A percentile compares a stretch with the other conserved stretches of the same genome.
Conservation (phyloP, 345 rosid species). For the Linum usitatissimum region DNA sequence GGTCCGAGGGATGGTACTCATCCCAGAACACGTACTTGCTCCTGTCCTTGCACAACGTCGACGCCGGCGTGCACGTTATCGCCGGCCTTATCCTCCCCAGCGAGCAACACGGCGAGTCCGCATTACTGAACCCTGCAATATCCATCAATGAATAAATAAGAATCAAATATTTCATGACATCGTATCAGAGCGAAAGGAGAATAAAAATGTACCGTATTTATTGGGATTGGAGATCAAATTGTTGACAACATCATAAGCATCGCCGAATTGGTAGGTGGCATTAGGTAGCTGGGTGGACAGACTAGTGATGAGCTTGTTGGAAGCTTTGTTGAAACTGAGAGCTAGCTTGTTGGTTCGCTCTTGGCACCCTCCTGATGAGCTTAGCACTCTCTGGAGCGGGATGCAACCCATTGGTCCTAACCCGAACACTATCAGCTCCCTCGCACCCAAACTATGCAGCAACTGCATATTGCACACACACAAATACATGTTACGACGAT, state of each 20-base stretch:
- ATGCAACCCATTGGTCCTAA: conserved; percentile 98
- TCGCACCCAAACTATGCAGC: conserved; percentile 58
- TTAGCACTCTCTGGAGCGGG: conserved; percentile 84
- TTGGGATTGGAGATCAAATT: conserved; percentile 56
- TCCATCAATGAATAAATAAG: neutral
- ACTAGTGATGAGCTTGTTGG: conserved; percentile 29
- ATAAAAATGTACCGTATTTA: conserved; percentile 43
- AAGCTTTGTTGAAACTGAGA: conserved; percentile 48
- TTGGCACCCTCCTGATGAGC: conserved; percentile 55
- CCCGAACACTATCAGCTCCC: conserved; percentile 75
- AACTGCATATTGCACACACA: conserved; percentile 17
- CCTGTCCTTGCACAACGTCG: conserved; percentile 68
- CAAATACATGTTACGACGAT: neutral
- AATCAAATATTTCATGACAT: neutral
- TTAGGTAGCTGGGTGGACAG: conserved; percentile 34
- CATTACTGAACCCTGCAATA: conserved; percentile 53
- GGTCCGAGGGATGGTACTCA: conserved; percentile 88
- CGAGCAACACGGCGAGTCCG: conserved; percentile 88
- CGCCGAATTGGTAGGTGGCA: conserved; percentile 64
- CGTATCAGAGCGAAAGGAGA: neutral
- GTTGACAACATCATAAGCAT: conserved; percentile 71
- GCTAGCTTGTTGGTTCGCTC: conserved; percentile 64
- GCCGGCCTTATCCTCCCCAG: conserved; percentile 78
- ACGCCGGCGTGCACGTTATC: conserved; percentile 75
- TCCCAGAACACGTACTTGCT: conserved; percentile 95